Conservation (phyloP, 2,329 filamentous ascomycete genomes). For the Raffaelea deltoideospora region DNA sequence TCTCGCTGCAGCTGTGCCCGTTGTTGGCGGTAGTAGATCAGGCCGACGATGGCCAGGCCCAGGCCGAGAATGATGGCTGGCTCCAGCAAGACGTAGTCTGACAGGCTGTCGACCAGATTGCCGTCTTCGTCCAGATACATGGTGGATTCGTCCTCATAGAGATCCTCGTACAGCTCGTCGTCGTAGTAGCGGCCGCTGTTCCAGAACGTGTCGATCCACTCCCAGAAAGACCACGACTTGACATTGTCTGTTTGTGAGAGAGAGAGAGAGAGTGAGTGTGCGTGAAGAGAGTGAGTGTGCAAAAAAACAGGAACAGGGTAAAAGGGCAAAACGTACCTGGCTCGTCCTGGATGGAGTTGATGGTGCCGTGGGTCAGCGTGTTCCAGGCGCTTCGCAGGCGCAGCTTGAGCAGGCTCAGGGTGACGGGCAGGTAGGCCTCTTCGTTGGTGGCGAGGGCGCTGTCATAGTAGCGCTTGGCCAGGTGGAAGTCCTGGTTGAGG, state of each 20-base stretch:
- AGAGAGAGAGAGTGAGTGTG: too few species aligned
- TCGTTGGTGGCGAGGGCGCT: slow-evolving; percentile 79
- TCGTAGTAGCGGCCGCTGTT: slow-evolving; percentile 50
- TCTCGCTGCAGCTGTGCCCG: slow-evolving; percentile 23
- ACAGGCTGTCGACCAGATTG: slow-evolving; percentile 44
- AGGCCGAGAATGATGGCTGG: slow-evolving; percentile 71
- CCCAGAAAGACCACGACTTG: slow-evolving; percentile 62
- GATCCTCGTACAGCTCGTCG: slow-evolving; percentile 40
- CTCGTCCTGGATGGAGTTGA: slow-evolving; percentile 87
- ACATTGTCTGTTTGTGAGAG: too few species aligned
- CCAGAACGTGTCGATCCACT: slow-evolving; percentile 80
- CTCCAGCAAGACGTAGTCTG: slow-evolving; percentile 56
- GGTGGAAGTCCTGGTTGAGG: slow-evolving; percentile 86
- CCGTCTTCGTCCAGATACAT: slow-evolving; percentile 32
- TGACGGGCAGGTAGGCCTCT: slow-evolving; percentile 88
- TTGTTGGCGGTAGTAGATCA: slow-evolving; percentile 70
- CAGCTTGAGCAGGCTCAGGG: slow-evolving; percentile 74
- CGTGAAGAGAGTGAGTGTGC: too few species aligned
- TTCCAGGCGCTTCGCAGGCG: slow-evolving; percentile 87
- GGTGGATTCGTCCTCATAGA: slow-evolving; percentile 41
- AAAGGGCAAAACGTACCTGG: slow-evolving; percentile 42
- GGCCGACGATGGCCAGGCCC: slow-evolving; percentile 54
- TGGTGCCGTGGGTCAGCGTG: slow-evolving; percentile 71
- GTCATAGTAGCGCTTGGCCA: slow-evolving; percentile 94
- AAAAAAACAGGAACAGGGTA: neutral